Evolutionary conservation across 352 stramenopile genomes (phyloP), one percentile per base, ranked within the genome.

Genomic region (Globisporangium uncinulatum): DNA sequence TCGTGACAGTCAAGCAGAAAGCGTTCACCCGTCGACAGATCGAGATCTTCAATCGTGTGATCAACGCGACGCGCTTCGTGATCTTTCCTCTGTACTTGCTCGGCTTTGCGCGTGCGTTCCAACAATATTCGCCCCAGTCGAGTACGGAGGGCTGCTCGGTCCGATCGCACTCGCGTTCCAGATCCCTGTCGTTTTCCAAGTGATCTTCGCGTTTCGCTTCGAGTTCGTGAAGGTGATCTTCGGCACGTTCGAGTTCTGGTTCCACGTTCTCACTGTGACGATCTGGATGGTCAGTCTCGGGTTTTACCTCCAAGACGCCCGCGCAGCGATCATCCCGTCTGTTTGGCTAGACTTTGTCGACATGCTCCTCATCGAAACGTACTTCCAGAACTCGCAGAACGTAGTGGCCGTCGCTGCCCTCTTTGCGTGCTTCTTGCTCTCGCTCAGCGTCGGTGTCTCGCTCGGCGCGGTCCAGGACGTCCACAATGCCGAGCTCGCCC

Each of bases 271-370:
- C 14, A 63, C 15, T 4, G 50, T 36, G 6, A 47, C 37, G 41
- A 58, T 63, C 14, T 66, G 55, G 61, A 34, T 39, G 1, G 3
- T 50, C 2, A 14, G 48, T 14, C 43, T 59, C 15, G 24, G 24
- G 14, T 42, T 39, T 7, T 57, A 58, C 34, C 21, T 62, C 15
- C 21, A 54, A 19, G 61, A 63, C 14, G 43, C 37, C 0, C 61
- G 55, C 24, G 49, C 43, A 17, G n/a, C 51, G 19, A 29, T 63
- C 21, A 19, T 54, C 8, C 41, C 36, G 29, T 43, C 41, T 17
- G 37, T 21, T n/a, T 50, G 47, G n/a, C 8, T 54, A 13, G 61
- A 63, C 56, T 66, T 63, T 15, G 37, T 63, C n/a, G 47, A 63
- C 37, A 49, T 59, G 17, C 29, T 56, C 21, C 56, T 66, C 48